Base-by-base conservation (phyloP, 768 basidiomycete genomes). In the Rhizopogon rudus region DNA sequence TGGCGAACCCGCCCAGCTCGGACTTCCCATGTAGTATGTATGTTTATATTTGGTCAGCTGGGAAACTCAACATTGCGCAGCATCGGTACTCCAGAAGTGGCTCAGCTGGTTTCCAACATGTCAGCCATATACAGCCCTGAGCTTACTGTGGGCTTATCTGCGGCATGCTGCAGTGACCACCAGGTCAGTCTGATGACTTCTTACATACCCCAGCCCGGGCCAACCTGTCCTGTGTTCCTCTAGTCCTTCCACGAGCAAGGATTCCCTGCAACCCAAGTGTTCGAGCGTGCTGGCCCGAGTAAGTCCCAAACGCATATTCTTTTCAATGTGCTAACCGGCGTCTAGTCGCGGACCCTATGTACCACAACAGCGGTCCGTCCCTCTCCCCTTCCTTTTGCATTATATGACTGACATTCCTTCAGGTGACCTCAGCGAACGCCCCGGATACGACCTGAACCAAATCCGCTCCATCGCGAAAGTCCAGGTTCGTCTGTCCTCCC, bases 131-230 rank as follows among this genome's bases (percentile, higher is more conserved):
- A 96, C 67, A 87, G 86, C 59, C 90, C 89, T 6, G 88, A 93
- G 66, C 73, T 92, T 25, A 77, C 66, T 1, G 83, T 93, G 39
- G 90, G 88, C 28, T 78, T 75, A 55, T 84, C 88, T 0, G 62
- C 82, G 73, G 91, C 82, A 28, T 97, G 93, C 71, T 97, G 94
- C 73, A 93, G 91, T 61, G 94, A 95, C 63, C 91, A 96, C 65
- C 90, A 92, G 77, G 87, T 82, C 64, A 51, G 70, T 59, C 5
- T 35, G 16, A 31, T 41, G 3, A 20, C 40, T 9, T 51, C 37
- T 7, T 33, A 33, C n/a, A 25, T 28, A 17, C 25, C 22, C 3
- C 17, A 4, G 29, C n/a, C 10, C 22, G 20, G 7, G 43, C 46
- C 12, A 42, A 53, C 28, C 44, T 42, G 35, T 50, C 6, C 7